Evolutionary conservation across 106 monocot species (phyloP).

Genomic region (Dactylorhiza incarnata): DNA sequence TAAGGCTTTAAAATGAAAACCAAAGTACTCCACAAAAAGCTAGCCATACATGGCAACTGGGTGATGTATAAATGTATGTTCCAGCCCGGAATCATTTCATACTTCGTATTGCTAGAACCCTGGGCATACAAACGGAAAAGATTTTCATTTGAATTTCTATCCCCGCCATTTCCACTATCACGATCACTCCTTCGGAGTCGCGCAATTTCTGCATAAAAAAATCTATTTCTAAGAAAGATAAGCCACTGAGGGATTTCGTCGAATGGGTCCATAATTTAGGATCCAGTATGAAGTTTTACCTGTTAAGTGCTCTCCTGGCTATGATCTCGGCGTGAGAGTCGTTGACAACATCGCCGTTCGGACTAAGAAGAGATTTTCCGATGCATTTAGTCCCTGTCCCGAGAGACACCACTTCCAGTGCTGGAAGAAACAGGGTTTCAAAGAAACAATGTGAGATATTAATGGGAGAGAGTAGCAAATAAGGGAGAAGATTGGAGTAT

Average conservation of each 20-base stretch:
- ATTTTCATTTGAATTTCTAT: not conserved
- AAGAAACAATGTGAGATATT: not conserved
- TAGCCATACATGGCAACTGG: slow-evolving; percentile 23
- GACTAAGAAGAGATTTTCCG: slow-evolving; percentile 63
- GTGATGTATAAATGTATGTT: slow-evolving; percentile 72
- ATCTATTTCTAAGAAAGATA: slow-evolving; percentile 10
- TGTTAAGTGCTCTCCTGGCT: slow-evolving; percentile 66
- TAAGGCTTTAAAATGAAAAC: not conserved
- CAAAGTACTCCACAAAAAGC: not conserved
- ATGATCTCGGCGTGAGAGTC: slow-evolving; percentile 93
- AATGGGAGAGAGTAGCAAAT: slow-evolving; percentile 1
- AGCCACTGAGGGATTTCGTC: not conserved
- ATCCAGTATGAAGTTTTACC: slow-evolving; percentile 16
- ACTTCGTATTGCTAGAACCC: slow-evolving; percentile 22
- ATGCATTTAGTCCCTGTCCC: slow-evolving; percentile 98
- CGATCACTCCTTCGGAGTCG: slow-evolving; percentile 1
- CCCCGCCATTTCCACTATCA: not conserved
- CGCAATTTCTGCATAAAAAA: slow-evolving; percentile 76
- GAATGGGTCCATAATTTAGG: not conserved
- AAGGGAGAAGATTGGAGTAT: slow-evolving; percentile 9
- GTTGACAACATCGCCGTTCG: slow-evolving; percentile 77
- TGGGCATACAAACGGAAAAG: slow-evolving; percentile 27
- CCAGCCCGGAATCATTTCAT: slow-evolving; percentile 48
- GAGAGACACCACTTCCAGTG: slow-evolving; percentile 59
- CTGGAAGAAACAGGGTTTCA: slow-evolving; percentile 18